Base-by-base conservation (phyloP, 2,329 filamentous ascomycete species). In the Trichophyton verrucosum region DNA sequence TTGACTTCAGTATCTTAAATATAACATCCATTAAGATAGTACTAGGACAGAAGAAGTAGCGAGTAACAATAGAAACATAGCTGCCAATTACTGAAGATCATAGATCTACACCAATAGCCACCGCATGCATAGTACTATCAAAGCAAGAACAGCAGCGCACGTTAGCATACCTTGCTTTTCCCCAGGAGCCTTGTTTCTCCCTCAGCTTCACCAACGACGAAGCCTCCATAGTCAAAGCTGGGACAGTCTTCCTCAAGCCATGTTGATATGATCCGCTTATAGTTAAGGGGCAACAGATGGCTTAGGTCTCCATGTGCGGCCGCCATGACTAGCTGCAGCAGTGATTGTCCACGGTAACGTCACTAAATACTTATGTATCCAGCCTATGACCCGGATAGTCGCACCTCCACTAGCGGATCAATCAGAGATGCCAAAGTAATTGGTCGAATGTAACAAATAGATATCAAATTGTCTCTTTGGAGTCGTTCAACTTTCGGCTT, bases 241-340 rank as follows among this genome's bases (percentile, higher is more conserved):
- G 94, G 94, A 2, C 91, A 95, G 77, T 99, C 94, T 76, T 99
- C 94, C 69, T 91, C 88, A 13, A 96, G 86, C 94, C 94, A 99
- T 69, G 82, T 77, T 24, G 86, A 82, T 64, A 96, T 84, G 66
- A 86, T 82, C 57, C 85, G 81, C 73, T 92, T 95, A 84, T 90
- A 96, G 65, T 86, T 88, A 22, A 86, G 82, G 0, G 92, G 91
- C 49, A 97, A 85, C 65, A 97, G 83, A 72, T 95, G 84, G 17
- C 82, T 79, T 38, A 84, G 78, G 61, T 81, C 79, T 65, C 84
- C 84, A 66, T 85, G 78, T 58, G 73, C 71, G 11, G 81, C 78
- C 13, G 82, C 82, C 82, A 83, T 80, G 57, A 40, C 44, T 38
- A 47, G 8, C 20, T 44, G 17, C 44, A 8, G 20, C 44, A 27